A percentile compares a stretch with the other conserved stretches of the same genome.
These are phyloP conservation scores for Naematelia encephala DNA, from an alignment of 768 basidiomycete genomes.

Conservation along the genomic window DNA sequence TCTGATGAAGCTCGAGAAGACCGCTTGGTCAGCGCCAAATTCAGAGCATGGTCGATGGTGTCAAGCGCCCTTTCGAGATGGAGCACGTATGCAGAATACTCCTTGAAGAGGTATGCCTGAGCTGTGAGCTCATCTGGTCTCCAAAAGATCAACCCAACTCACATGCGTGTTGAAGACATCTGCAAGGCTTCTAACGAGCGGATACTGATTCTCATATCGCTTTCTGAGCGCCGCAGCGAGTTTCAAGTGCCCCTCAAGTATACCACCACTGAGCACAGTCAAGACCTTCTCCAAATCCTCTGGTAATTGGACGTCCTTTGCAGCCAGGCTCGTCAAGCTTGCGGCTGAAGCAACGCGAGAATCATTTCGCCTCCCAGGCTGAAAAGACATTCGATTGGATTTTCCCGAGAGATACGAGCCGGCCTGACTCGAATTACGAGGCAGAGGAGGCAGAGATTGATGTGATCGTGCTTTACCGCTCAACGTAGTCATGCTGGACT, in stretches of 20 bases:
- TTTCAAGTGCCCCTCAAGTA: constrained; percentile 82
- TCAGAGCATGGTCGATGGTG: constrained; percentile 76
- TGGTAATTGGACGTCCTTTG: constrained; percentile 56
- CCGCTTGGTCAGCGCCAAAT: constrained; percentile 43
- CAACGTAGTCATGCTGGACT: constrained; percentile 16
- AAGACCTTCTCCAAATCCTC: constrained; percentile 81
- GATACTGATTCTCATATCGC: constrained; percentile 93
- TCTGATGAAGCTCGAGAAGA: constrained; percentile 19
- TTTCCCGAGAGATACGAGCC: constrained; percentile 4
- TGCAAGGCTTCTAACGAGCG: constrained; percentile 83
- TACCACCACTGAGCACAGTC: constrained; percentile 78
- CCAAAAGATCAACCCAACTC: constrained; percentile 48
- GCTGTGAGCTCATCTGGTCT: constrained; percentile 19
- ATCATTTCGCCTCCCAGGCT: constrained; percentile 7
- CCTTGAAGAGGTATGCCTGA: constrained; percentile 87
- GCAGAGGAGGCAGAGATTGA: constrained; percentile 45
- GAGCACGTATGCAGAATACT: constrained; percentile 91
- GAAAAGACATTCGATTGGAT: constrained; percentile 20
- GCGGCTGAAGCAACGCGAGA: background rate
- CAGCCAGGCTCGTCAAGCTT: background rate
- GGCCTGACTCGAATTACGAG: constrained; percentile 9
- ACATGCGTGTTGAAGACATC: constrained; percentile 96
- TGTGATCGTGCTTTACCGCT: constrained; percentile 28
- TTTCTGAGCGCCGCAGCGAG: constrained; percentile 80
- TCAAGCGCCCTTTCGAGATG: constrained; percentile 83